Conservation (phyloP, 1,139 yeast species). For the Protomyces lactucae-debilis region DNA sequence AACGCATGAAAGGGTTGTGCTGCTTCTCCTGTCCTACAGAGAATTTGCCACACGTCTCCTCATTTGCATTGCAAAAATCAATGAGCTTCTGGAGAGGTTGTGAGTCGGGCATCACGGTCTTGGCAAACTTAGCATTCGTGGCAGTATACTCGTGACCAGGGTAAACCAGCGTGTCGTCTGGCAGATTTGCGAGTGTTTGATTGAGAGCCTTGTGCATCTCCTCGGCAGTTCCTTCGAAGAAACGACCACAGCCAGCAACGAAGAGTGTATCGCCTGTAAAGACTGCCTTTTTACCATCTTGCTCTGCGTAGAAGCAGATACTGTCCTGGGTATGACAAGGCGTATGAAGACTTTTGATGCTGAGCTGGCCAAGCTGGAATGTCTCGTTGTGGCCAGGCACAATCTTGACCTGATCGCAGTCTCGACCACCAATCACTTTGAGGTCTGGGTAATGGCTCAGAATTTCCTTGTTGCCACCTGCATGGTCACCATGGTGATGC, state of each 20-base stretch:
- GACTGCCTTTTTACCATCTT: conserved; percentile 62
- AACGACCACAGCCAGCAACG: conserved; percentile 92
- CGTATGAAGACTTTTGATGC: conserved; percentile 81
- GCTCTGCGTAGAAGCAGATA: conserved; percentile 69
- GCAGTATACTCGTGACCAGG: conserved; percentile 97
- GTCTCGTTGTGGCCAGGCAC: conserved; percentile 57
- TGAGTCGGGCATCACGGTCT: conserved; percentile 50
- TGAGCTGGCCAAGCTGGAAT: conserved; percentile 54
- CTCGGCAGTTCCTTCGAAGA: conserved; percentile 75
- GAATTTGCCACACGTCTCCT: conserved; percentile 74
- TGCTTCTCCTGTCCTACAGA: conserved; percentile 77
- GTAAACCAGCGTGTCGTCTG: conserved; percentile 62
- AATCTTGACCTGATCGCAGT: conserved; percentile 62
- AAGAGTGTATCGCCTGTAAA: conserved; percentile 95
- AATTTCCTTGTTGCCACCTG: conserved; percentile 68
- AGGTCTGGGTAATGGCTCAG: conserved; percentile 35
- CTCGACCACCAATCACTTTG: conserved; percentile 82
- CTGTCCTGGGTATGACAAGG: conserved; percentile 94
- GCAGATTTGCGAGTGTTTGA: conserved; percentile 53
- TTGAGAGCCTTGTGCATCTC: conserved; percentile 75
- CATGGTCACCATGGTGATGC: conserved; percentile 92
- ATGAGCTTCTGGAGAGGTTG: conserved; percentile 54
- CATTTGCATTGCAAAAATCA: conserved; percentile 51
- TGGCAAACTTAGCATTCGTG: conserved; percentile 71
- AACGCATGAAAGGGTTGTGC: conserved; percentile 86